Base-by-base conservation (phyloP, 352 stramenopile species). In the Globisporangium cystogenes region DNA sequence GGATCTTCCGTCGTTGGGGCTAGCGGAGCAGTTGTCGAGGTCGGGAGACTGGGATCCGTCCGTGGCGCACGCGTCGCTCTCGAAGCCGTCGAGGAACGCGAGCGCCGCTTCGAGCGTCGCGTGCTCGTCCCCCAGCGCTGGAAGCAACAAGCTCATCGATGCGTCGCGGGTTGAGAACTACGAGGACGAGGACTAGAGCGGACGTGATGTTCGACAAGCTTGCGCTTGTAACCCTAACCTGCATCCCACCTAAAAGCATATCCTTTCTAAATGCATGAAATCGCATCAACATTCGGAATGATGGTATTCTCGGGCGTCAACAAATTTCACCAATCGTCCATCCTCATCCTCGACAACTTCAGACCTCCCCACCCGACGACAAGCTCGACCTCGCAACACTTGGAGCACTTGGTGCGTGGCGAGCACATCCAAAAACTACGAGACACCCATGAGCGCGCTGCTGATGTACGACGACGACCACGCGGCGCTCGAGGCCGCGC, bases 21-120 rank as follows among this genome's bases (percentile, higher is more conserved):
- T 33, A 1, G 4, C 5, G 5, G 29, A 33, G 4, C 5, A 11
- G 29, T 7, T 33, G 29, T 33, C 29, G 29, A 33, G 1, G 29
- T 33, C 29, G 3, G 29, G 29, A 33, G 29, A 33, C 7, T 12
- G 29, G 5, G 37, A 40, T 21, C 10, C 43, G n/a, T 18, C 39
- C 29, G 24, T 4, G 26, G 1, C 16, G 29, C 29, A 33, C 8
- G 27, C 16, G 16, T 43, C 39, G 45, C 21, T 44, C 14, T 50
- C 53, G 33, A 27, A 65, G 26, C 37, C 27, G 26, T 65, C 59
- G 20, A 65, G 45, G 43, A 65, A 65, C 39, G 48, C 54, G 31
- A 65, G 33, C 4, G 57, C 47, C n/a, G 55, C 59, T 18, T 61
- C 48, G 15, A 65, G 40, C 20, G 53, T 55, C 20, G 48, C 53